A percentile compares a stretch with the other conserved stretches of the same genome.
Conservation (phyloP, 768 basidiomycete genomes). For the Trametes meyenii region DNA sequence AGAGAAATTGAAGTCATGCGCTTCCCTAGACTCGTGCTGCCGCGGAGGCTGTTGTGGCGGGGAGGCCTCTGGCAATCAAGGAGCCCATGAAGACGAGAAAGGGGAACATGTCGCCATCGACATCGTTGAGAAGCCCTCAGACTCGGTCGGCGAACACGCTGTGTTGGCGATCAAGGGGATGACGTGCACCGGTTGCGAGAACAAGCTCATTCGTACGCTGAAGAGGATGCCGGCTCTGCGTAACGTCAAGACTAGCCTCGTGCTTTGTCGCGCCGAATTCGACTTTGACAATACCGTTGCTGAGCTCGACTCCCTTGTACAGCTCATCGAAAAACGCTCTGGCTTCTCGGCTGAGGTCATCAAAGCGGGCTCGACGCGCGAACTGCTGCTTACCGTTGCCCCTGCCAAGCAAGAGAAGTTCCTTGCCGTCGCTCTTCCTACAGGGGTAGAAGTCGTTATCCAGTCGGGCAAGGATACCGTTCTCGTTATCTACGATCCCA, state of each 20-base stretch:
- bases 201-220: constrained; percentile 31
- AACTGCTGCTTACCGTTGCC: constrained; percentile 23
- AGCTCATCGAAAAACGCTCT: constrained; percentile 31
- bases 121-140: constrained; percentile 14
- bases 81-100: constrained; percentile 5
- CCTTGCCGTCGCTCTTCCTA: constrained; percentile 8
- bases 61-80: not conserved
- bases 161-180: constrained; percentile 34
- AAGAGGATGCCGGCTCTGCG: constrained; percentile 22
- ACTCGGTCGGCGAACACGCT: constrained; percentile 16
- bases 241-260: constrained; percentile 35
- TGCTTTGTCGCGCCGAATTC: constrained; percentile 34
- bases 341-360: constrained; percentile 32
- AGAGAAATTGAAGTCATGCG: constrained; percentile 3
- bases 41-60: constrained; percentile 20
- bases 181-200: constrained; percentile 38
- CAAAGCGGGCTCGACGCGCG: constrained; percentile 17
- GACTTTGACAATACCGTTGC: constrained; percentile 28
- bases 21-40: constrained; percentile 24
- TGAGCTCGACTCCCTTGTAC: constrained; percentile 27
- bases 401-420: constrained; percentile 17
- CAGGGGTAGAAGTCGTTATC: constrained; percentile 22
- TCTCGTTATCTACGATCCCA: constrained; percentile 28
- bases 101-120: constrained; percentile 14
- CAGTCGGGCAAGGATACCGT: constrained; percentile 23